A percentile compares a stretch with the other conserved stretches of the same genome.
Evolutionary conservation across 352 stramenopile species (phyloP).

Genomic region (Phytophthora ramorum): DNA sequence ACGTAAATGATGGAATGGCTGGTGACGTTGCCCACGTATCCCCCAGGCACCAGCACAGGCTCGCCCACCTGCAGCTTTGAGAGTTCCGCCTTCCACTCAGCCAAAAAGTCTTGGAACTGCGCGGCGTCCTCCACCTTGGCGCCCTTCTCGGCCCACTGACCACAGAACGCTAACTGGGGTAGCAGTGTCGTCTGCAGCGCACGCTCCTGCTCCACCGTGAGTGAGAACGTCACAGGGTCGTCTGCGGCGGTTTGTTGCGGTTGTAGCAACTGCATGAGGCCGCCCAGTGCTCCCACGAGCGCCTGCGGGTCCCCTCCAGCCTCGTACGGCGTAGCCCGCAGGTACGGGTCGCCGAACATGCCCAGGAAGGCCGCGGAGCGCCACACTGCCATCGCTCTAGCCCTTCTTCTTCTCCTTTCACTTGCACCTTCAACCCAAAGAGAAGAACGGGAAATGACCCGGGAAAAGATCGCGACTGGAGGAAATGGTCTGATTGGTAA

Average conservation of each 20-base stretch:
- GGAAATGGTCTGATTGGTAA: conserved; percentile 8
- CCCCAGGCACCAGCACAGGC: conserved; percentile 72
- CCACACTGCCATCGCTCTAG: conserved; percentile 55
- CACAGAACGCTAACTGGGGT: conserved; percentile 61
- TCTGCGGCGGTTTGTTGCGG: conserved; percentile 16
- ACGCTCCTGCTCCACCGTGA: conserved; percentile 55
- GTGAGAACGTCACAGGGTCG: conserved; percentile 56
- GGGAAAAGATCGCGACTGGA: conserved; percentile 19
- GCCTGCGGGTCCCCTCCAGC: conserved; percentile 74
- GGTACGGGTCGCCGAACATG: conserved; percentile 82
- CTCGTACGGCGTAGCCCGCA: conserved; percentile 82
- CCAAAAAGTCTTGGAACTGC: conserved; percentile 71
- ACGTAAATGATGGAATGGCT: conserved; percentile 88
- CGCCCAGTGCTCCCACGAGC: conserved; percentile 55
- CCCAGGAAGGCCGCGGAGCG: conserved; percentile 71
- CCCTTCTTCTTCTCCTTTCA: conserved; percentile 6
- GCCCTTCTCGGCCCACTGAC: conserved; percentile 62
- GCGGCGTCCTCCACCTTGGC: conserved; percentile 65
- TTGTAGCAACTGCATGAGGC: conserved; percentile 50
- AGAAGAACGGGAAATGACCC: conserved; percentile 27
- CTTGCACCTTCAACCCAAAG: conserved; percentile 24
- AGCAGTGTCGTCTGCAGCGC: conserved; percentile 59
- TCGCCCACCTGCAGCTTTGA: conserved; percentile 45
- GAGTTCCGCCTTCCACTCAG: conserved; percentile 75
- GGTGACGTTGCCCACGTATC: conserved; percentile 74